A percentile compares a stretch with the other conserved stretches of the same genome.
Evolutionary conservation across 2,329 filamentous ascomycete species (phyloP).

Genomic region (Zymoseptoria pseudotritici): DNA sequence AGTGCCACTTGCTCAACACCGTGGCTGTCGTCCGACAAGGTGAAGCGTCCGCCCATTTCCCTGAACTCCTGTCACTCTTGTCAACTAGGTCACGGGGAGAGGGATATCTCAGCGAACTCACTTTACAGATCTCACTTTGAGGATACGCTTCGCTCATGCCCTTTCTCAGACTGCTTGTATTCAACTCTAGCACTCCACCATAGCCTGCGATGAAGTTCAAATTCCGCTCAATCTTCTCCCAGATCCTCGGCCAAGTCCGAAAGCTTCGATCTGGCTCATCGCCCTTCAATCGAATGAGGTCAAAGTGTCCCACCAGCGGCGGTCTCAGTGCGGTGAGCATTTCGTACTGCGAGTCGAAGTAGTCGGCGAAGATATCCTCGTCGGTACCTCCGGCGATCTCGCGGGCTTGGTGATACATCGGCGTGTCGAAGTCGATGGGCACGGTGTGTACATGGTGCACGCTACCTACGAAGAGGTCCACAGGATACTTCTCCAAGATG

Average conservation of each 20-base stretch:
- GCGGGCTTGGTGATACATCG: conserved; percentile 59
- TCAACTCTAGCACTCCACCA: conserved; percentile 81
- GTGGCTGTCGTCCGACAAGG: conserved; percentile 92
- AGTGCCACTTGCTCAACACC: conserved; percentile 79
- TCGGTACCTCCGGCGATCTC: conserved; percentile 54
- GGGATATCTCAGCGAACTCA: conserved; percentile 31
- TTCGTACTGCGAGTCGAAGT: conserved; percentile 78
- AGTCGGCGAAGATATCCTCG: conserved; percentile 67
- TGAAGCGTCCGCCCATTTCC: conserved; percentile 68
- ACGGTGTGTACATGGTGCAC: conserved; percentile 81
- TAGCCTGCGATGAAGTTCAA: conserved; percentile 62
- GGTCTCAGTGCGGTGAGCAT: conserved; percentile 71
- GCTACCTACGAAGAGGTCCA: conserved; percentile 90
- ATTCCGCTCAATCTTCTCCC: conserved; percentile 68
- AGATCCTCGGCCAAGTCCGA: conserved; percentile 47
- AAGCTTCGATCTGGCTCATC: conserved; percentile 55
- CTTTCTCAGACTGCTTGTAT: conserved; percentile 80
- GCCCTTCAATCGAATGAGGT: conserved; percentile 77
- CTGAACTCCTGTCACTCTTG: conserved; percentile 55
- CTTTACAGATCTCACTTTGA: conserved; percentile 66
- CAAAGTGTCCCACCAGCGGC: conserved; percentile 84
- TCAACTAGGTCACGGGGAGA: conserved; percentile 1
- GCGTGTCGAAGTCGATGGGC: conserved; percentile 79
- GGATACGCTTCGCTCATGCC: conserved; percentile 89
- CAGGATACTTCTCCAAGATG: conserved; percentile 52